phyloP scores from a whole-genome alignment of 345 rosid species.

The Mercurialis annua region DNA sequence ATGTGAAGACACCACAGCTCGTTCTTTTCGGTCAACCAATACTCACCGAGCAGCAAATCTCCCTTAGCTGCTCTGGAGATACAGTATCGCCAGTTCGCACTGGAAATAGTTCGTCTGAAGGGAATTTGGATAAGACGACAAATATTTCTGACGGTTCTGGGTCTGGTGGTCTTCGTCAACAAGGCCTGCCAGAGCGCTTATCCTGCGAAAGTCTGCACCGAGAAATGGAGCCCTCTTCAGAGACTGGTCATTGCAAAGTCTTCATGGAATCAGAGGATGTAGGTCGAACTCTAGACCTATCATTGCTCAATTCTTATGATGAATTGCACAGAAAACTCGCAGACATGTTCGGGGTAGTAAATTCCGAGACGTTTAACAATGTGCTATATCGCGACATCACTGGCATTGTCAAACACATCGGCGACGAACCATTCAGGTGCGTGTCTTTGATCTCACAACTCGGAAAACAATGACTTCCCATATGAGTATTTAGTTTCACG shows the following conservation, averaged over 20 bases:
- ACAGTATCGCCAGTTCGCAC: constrained; percentile 29
- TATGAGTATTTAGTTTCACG: background rate
- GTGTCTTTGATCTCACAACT: background rate
- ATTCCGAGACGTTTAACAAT: constrained; percentile 32
- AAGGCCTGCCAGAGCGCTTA: constrained; percentile 29
- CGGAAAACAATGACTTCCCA: background rate
- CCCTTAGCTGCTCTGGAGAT: constrained; percentile 38
- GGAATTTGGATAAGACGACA: constrained; percentile 16
- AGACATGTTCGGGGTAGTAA: constrained; percentile 43
- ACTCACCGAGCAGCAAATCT: constrained; percentile 33
- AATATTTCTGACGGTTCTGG: constrained; percentile 19
- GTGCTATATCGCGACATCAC: constrained; percentile 37
- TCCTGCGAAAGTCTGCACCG: constrained; percentile 33
- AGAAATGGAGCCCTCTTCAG: constrained; percentile 33
- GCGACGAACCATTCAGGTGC: constrained; percentile 50
- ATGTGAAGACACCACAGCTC: constrained; percentile 18
- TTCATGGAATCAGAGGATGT: constrained; percentile 58
- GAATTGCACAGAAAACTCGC: constrained; percentile 45
- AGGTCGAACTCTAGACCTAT: constrained; percentile 53
- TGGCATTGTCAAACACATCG: constrained; percentile 44
- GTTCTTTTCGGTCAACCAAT: constrained; percentile 31
- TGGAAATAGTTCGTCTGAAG: constrained; percentile 23
- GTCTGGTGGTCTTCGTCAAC: constrained; percentile 33
- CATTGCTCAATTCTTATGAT: constrained; percentile 41
- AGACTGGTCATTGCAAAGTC: constrained; percentile 51